Evolutionary conservation across 1,139 yeast genomes (phyloP), one percentile per base, ranked within the genome.

Genomic region (Magnusiomyces fungicola): DNA sequence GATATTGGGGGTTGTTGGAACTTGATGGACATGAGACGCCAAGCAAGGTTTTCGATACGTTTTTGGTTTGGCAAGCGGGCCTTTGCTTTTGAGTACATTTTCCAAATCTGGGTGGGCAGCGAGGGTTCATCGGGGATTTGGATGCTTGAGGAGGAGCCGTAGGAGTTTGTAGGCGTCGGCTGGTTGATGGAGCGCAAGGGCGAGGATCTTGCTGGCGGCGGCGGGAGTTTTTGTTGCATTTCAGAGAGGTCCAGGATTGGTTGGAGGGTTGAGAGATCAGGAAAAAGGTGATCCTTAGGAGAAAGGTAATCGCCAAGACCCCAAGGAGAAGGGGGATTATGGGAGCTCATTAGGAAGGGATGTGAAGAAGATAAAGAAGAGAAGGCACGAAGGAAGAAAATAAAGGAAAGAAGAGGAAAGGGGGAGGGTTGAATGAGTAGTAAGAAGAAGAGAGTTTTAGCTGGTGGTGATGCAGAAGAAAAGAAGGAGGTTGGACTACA

Each of bases 21-120:
- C 55, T 78, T 76, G 60, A 83, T 69, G 47, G 75, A 77, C 89
- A 87, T 83, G 79, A 88, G 76, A 55, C 96, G 68, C 96, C 96
- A 87, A 12, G 94, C 81, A 47, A 87, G 68, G 63, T 87, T 87
- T 62, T 84, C 88, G 81, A 87, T 82, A 45, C 96, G 71, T 40
- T 78, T 75, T 52, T 78, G 76, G 64, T 83, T 81, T 1, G 95
- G 95, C 45, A 87, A 69, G n/a, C 83, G 75, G n/a, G 84, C 80
- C 56, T 78, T 79, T 18, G 94, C 94, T 58, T 78, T 78, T 48
- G 83, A 74, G 65, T 87, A 87, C 81, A 87, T 77, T 61, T 79
- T 81, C 95, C 95, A 87, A 25, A 87, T 71, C 42, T 79, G 76
- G 50, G 79, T 79, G n/a, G 83, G 74, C 24, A 74, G 67, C 9